Evolutionary conservation across 164 flowering plant species (phyloP), one percentile per base, ranked within the genome.

Genomic region (Tinospora cordifolia): DNA sequence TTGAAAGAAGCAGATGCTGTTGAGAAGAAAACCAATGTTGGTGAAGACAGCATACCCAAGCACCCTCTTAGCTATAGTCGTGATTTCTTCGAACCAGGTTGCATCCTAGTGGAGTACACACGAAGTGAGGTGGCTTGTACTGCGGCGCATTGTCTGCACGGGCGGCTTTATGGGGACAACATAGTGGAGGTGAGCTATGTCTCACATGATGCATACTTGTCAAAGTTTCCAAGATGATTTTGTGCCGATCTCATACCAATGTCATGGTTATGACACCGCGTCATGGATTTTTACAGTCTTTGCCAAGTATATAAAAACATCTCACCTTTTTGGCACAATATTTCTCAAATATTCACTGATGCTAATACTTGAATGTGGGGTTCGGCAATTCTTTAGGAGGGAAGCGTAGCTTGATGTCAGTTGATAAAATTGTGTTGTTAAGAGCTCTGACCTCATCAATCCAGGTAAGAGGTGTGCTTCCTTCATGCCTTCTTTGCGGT

Each of bases 91-190:
- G 91, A 88, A 74, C 74, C 68, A 2, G 97, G 97, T 0, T 82
- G 81, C 73, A 78, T 95, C 47, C 77, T 90, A 30, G 87, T 95
- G 22, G 98, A 95, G 84, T 95, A 75, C 69, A 72, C 69, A 40
- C 87, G 99, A 84, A 71, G 78, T 7, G 97, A 92, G 81, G 90
- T 90, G 47, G 78, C 91, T 21, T 85, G 85, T 75, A 69, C 66
- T 63, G 96, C 99, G 9, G 99, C 97, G 57, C 97, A 90, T 78
- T 80, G 84, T 79, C 76, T 95, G 72, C 90, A 92, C 67, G 88
- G 99, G 22, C 87, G 97, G 11, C 63, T 73, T 26, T 92, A 83
- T 76, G 93, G 86, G 62, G 83, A 80, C 30, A 88, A 83, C 21
- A 41, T 71, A 3, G 88, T 95, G 71, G 70, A 72, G 11, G 90